These are phyloP conservation scores for Rhododendron molle DNA, from an alignment of 148 eudicot species.

Conservation along the genomic window DNA sequence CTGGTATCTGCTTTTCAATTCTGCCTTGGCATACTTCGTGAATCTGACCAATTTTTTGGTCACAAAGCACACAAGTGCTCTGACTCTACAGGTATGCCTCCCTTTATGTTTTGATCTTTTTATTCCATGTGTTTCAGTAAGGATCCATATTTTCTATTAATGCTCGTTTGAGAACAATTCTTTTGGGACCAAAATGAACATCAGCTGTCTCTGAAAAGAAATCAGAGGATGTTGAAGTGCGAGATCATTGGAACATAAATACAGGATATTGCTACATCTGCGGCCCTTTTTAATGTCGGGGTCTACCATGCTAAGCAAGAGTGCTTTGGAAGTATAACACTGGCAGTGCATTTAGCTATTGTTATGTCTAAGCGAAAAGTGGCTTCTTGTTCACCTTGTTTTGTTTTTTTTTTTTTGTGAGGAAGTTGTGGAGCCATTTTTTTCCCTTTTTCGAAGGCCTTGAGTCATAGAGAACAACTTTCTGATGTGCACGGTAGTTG, in stretches of 20 bases:
- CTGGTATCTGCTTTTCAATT: conserved; percentile 82
- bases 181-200: neutral
- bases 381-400: neutral
- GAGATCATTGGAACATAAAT: neutral
- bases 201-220: neutral
- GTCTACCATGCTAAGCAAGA: neutral
- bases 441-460: neutral
- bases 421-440: neutral
- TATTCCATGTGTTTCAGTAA: neutral
- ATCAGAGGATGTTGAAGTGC: neutral
- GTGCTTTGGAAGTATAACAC: neutral
- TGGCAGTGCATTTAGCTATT: neutral
- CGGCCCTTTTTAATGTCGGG: neutral
- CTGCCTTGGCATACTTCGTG: conserved; percentile 84
- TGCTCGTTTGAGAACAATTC: neutral
- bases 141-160: neutral
- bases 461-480: neutral
- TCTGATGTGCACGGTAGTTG: neutral
- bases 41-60: conserved; percentile 94
- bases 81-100: conserved; percentile 80
- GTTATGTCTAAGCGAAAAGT: neutral
- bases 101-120: neutral
- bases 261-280: neutral
- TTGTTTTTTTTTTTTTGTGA: too few species aligned
- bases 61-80: conserved; percentile 94